Base-by-base conservation (phyloP, 805 yeast genomes). In the Ogataea zsoltii region DNA sequence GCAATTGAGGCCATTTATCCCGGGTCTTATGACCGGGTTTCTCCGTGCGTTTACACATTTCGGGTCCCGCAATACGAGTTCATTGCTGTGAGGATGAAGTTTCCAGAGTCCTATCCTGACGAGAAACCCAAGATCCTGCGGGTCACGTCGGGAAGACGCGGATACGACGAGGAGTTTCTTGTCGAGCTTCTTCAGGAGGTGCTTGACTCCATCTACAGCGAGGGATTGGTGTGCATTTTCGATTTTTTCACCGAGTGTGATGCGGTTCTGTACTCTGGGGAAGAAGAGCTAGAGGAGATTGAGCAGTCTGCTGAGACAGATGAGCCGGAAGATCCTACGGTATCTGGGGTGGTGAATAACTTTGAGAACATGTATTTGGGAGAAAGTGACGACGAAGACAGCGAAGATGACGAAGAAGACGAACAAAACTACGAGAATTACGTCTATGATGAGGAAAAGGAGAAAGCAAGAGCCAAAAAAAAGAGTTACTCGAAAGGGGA, bases 1-100 rank as follows among this genome's bases (percentile, higher is more conserved):
- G 92, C 96, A 11, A 81, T 92, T 10, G 85, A 88, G 45, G 94
- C 97, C 3, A 92, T 94, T 11, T 92, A 80, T 59, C 97, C 96
- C 1, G 86, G 75, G 13, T 72, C 80, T 33, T 61, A 81, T 29
- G 64, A 66, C 3, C 56, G 54, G 19, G 42, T 74, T 7, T 72
- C 66, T 3, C 67, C 71, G 0, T 66, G 66, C 14, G 60, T 75
- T 3, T 71, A 72, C 47, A 76, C 76, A 36, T 69, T 85, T 12
- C 66, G 67, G 19, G 65, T 80, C 0, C 89, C 96, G 0, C 79
- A 81, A 42, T 85, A 84, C 55, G 81, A 79, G 41, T 74, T 75
- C 29, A 71, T 85, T 37, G 63, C 65, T 2, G 67, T 88, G n/a
- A 83, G 85, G 53, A 61, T 92, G 48, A 79, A 85, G 21, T 85